A percentile compares a stretch with the other conserved stretches of the same genome.
These are phyloP conservation scores for Fraxinus ornus DNA, from an alignment of 305 asterid genomes.

Conservation along the genomic window DNA sequence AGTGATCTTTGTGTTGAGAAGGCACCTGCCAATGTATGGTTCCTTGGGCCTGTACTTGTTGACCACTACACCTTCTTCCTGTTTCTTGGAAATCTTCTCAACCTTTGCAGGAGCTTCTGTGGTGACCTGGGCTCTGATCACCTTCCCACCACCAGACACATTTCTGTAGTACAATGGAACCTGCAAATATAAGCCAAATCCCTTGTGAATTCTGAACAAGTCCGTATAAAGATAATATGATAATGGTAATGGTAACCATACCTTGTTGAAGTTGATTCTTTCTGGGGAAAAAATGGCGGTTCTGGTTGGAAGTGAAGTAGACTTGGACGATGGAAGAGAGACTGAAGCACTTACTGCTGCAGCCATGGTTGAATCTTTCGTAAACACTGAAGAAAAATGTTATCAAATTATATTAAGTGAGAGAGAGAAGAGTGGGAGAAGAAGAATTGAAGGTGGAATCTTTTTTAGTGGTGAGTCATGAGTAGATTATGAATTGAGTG, in stretches of 20 bases:
- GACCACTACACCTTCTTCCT: constrained; percentile 76
- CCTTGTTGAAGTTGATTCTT: constrained; percentile 66
- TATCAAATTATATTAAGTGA: background rate
- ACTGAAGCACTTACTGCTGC: constrained; percentile 85
- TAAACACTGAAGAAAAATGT: constrained; percentile 12
- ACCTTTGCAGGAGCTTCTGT: constrained; percentile 84
- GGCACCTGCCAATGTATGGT: constrained; percentile 80
- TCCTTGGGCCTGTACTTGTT: constrained; percentile 88
- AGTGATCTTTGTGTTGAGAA: constrained; percentile 94
- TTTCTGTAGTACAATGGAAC: constrained; percentile 56
- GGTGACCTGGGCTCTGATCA: constrained; percentile 80
- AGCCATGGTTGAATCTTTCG: constrained; percentile 47
- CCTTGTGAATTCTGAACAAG: background rate
- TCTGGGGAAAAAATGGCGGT: constrained; percentile 54
- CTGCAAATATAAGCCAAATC: constrained; percentile 32
- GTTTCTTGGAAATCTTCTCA: constrained; percentile 74
- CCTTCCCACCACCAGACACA: constrained; percentile 47
- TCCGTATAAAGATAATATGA: background rate
- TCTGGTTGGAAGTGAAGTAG: constrained; percentile 54
- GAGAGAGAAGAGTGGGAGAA: background rate
- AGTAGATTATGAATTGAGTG: constrained; percentile 48
- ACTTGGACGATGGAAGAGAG: constrained; percentile 66
- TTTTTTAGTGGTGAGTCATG: background rate
- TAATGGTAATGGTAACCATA: constrained; percentile 1
- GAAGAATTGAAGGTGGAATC: background rate